A percentile compares a stretch with the other conserved stretches of the same genome.
phyloP scores from a whole-genome alignment of 2,329 filamentous ascomycete genomes.

The Colletotrichum sp. region DNA sequence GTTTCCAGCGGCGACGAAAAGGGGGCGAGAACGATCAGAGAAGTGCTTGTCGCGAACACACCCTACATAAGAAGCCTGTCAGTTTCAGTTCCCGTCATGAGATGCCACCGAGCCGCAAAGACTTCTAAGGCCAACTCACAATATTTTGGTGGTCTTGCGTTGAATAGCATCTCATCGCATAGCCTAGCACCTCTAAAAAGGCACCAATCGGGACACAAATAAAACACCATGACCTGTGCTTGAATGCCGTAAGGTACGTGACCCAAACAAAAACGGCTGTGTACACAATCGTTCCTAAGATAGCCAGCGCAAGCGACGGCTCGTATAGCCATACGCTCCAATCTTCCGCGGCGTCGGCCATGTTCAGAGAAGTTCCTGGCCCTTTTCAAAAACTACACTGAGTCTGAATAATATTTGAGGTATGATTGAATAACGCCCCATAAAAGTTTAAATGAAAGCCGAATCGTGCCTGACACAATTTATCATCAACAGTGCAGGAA shows the following conservation, averaged over 20 bases:
- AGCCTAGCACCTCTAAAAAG: slow-evolving; percentile 45
- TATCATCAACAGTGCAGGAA: neutral
- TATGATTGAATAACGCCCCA: neutral
- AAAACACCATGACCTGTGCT: slow-evolving; percentile 47
- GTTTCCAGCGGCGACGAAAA: slow-evolving; percentile 54
- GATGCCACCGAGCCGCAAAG: neutral
- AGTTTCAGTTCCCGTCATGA: neutral
- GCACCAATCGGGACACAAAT: slow-evolving; percentile 45
- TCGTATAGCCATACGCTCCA: slow-evolving; percentile 45
- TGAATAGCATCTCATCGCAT: slow-evolving; percentile 41
- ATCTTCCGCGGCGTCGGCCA: neutral
- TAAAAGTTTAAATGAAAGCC: neutral
- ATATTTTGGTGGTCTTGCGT: slow-evolving; percentile 37
- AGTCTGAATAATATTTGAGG: neutral
- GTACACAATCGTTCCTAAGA: slow-evolving; percentile 46
- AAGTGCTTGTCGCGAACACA: slow-evolving; percentile 42
- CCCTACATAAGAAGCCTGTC: slow-evolving; percentile 20
- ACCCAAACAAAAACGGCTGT: slow-evolving; percentile 40
- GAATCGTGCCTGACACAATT: neutral
- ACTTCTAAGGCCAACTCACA: slow-evolving; percentile 15
- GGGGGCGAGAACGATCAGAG: slow-evolving; percentile 51
- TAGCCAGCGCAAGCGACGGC: slow-evolving; percentile 45
- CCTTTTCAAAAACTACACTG: too few relatives aligned
- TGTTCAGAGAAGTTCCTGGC: neutral
- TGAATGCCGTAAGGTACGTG: slow-evolving; percentile 44